A percentile compares a stretch with the other conserved stretches of the same genome.
Evolutionary conservation across 1,284 basidiomycete species (phyloP).

Genomic region (Cryptococcus sp.): DNA sequence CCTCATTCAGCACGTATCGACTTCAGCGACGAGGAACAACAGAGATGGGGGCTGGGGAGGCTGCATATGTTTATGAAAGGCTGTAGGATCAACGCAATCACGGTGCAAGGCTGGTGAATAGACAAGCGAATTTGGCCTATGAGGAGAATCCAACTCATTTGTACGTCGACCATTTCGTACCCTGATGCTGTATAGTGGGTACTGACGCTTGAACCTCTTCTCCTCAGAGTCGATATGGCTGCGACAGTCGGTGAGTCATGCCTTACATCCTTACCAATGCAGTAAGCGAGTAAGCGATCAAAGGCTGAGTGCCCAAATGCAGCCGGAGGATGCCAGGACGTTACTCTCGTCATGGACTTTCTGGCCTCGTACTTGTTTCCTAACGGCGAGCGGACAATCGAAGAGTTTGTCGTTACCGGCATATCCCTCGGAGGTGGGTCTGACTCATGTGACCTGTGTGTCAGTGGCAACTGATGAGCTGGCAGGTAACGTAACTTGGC

Average conservation of each 20-base stretch:
- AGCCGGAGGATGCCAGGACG: constrained; percentile 71
- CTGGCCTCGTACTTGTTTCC: constrained; percentile 77
- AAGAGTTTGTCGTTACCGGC: constrained; percentile 64
- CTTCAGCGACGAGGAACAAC: background rate
- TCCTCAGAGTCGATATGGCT: constrained; percentile 70
- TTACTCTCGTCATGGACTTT: constrained; percentile 78
- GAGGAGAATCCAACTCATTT: constrained; percentile 65
- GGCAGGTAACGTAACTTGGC: constrained; percentile 57
- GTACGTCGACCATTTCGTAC: constrained; percentile 28
- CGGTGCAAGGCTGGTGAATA: constrained; percentile 62
- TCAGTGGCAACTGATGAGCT: background rate
- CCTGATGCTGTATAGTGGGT: no score
- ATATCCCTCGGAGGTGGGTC: constrained; percentile 56
- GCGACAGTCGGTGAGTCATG: constrained; percentile 58
- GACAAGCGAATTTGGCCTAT: constrained; percentile 63
- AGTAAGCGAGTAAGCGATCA: background rate
- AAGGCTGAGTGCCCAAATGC: background rate
- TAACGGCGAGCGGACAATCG: constrained; percentile 63
- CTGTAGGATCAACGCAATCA: constrained; percentile 77
- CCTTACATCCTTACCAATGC: background rate
- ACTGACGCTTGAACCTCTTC: background rate
- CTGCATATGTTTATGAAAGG: background rate
- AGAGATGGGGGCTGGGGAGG: no score
- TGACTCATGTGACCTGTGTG: background rate
- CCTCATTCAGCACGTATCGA: background rate